Conservation (phyloP, 352 stramenopile species). For the Peronospora destructor region DNA sequence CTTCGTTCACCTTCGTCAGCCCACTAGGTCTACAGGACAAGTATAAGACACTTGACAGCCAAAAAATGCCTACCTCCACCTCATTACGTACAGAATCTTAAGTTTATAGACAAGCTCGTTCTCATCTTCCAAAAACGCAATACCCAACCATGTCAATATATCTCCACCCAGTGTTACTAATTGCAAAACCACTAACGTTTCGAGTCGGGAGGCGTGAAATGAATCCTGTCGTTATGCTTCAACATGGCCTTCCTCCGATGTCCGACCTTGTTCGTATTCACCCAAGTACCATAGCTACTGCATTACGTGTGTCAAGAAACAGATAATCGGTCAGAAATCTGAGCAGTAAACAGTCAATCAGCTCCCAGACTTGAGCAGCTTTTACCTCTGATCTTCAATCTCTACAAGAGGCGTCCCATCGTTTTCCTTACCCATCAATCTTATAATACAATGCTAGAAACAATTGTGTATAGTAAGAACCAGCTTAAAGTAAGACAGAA, state of each 20-base stretch:
- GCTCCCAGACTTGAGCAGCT: too few relatives aligned
- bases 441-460: too few relatives aligned
- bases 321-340: background rate
- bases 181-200: conserved; percentile 6
- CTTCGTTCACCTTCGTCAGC: conserved; percentile 17
- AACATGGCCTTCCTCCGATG: conserved; percentile 22
- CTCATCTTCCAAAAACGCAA: conserved; percentile 13
- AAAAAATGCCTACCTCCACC: background rate
- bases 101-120: conserved; percentile 38
- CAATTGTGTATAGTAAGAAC: too few relatives aligned
- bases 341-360: too few relatives aligned
- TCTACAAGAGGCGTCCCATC: too few relatives aligned
- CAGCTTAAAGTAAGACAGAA: too few relatives aligned
- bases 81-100: conserved; percentile 49
- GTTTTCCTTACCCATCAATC: too few relatives aligned
- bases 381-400: too few relatives aligned
- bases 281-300: conserved; percentile 49
- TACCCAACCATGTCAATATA: background rate
- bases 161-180: background rate
- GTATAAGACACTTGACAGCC: conserved; percentile 2
- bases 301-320: background rate
- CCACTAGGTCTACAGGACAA: conserved; percentile 21
- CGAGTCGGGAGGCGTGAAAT: conserved; percentile 40
- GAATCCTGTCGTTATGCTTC: conserved; percentile 32
- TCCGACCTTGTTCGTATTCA: conserved; percentile 39